Percentiles rank a stretch among this genome's conserved stretches.
Evolutionary conservation across 2,329 filamentous ascomycete genomes (phyloP).

Genomic region (Sclerotinia subarctica): DNA sequence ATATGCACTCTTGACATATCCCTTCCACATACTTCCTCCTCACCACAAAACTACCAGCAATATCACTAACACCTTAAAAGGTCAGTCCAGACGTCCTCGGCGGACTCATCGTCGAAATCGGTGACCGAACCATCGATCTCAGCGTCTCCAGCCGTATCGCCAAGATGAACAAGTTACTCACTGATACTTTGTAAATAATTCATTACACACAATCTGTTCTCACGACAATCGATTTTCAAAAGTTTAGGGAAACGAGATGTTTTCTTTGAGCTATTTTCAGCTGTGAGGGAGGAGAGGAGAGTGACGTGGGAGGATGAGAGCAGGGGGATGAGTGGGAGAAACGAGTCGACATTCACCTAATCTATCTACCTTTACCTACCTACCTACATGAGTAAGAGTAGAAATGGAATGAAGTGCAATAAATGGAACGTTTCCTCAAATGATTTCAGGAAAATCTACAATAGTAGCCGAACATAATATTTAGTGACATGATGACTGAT

Average conservation of each 20-base stretch:
- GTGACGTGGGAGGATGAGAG: neutral
- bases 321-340: no score
- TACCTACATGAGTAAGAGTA: conserved; percentile 24
- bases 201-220: conserved; percentile 24
- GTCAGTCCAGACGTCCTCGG: conserved; percentile 94
- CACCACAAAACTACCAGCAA: neutral
- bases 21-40: neutral
- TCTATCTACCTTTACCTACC: neutral
- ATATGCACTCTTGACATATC: neutral
- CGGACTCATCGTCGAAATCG: conserved; percentile 91
- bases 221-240: conserved; percentile 24
- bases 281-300: neutral
- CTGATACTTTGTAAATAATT: conserved; percentile 82
- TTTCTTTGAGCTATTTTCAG: neutral
- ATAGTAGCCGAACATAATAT: neutral
- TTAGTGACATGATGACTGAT: neutral
- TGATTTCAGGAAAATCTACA: neutral
- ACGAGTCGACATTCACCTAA: conserved; percentile 12
- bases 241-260: neutral
- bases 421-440: neutral
- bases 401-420: conserved; percentile 10
- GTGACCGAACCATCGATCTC: conserved; percentile 96
- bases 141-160: conserved; percentile 91
- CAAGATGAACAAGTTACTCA: conserved; percentile 99
- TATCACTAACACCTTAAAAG: conserved; percentile 36